These are phyloP conservation scores for Sporothrix protearum DNA, from an alignment of 2,329 filamentous ascomycete genomes.

Conservation along the genomic window DNA sequence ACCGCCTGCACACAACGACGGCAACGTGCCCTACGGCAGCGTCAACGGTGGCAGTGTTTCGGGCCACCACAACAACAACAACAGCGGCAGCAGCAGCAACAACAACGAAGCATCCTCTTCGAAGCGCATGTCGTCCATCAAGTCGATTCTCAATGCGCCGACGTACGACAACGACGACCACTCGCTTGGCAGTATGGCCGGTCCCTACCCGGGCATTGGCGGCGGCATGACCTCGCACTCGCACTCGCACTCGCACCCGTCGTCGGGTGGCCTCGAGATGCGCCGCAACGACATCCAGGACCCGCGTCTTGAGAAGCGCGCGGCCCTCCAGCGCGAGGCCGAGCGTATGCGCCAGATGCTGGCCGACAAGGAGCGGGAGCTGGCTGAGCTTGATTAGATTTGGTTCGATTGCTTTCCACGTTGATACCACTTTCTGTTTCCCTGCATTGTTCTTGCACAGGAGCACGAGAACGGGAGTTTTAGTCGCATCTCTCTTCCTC, in stretches of 20 bases:
- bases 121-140: slow-evolving; percentile 68
- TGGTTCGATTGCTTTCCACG: not conserved
- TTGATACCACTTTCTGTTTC: not conserved
- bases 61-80: not conserved
- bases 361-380: slow-evolving; percentile 68
- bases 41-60: not conserved
- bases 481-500: not conserved
- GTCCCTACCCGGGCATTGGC: slow-evolving; percentile 25
- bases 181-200: slow-evolving; percentile 26
- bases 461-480: not conserved
- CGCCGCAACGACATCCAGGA: slow-evolving; percentile 33
- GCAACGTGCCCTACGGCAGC: not conserved
- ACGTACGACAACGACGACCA: slow-evolving; percentile 38
- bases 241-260: not conserved
- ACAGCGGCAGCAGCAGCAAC: slow-evolving; percentile 29
- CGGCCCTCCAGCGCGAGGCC: slow-evolving; percentile 66
- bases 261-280: not conserved
- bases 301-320: slow-evolving; percentile 54
- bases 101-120: slow-evolving; percentile 19
- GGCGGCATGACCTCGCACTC: not conserved
- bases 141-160: slow-evolving; percentile 66
- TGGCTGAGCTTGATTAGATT: slow-evolving; percentile 45
- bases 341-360: slow-evolving; percentile 72
- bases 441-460: not conserved
- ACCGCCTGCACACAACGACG: slow-evolving; percentile 6